These are phyloP conservation scores for Hapsidospora chrysogenum DNA, from an alignment of 495 filamentous ascomycete species.

Conservation along the genomic window DNA sequence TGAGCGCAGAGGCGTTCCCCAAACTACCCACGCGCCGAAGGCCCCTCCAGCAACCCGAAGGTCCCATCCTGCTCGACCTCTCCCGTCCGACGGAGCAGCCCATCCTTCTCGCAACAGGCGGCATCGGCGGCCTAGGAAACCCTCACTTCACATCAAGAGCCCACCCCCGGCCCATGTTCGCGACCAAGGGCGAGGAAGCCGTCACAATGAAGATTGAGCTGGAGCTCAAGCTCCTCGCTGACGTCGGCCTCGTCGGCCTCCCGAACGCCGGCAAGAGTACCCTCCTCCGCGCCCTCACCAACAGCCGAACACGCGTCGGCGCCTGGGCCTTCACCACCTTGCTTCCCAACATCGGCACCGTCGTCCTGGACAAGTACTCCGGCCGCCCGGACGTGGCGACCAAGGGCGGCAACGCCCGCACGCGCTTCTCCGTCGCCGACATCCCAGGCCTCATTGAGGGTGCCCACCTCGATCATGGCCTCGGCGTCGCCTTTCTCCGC, in stretches of 20 bases:
- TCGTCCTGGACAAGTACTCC: conserved; percentile 69
- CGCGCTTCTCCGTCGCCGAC: conserved; percentile 83
- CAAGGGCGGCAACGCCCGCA: conserved; percentile 32
- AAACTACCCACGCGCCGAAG: conserved; percentile 33
- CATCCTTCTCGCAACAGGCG: conserved; percentile 79
- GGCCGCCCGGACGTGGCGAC: conserved; percentile 36
- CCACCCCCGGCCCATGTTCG: conserved; percentile 61
- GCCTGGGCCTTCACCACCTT: conserved; percentile 96
- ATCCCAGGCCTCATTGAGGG: conserved; percentile 85
- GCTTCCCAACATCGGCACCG: conserved; percentile 85
- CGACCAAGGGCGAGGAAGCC: conserved; percentile 68
- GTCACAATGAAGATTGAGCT: conserved; percentile 67
- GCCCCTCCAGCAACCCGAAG: conserved; percentile 45
- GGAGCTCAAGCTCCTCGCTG: conserved; percentile 86
- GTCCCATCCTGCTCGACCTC: conserved; percentile 68
- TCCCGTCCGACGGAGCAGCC: conserved; percentile 65
- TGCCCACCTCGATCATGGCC: conserved; percentile 80
- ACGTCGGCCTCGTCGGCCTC: conserved; percentile 84
- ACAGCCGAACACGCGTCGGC: conserved; percentile 74
- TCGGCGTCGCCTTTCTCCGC: conserved; percentile 81
- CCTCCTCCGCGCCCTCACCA: conserved; percentile 68
- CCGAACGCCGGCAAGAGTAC: conserved; percentile 97
- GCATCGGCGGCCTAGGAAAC: conserved; percentile 80
- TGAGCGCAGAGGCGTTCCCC: conserved; percentile 43
- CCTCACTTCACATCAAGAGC: conserved; percentile 70